These are phyloP conservation scores for Aethionema arabicum DNA, from an alignment of 345 rosid species.

Conservation along the genomic window DNA sequence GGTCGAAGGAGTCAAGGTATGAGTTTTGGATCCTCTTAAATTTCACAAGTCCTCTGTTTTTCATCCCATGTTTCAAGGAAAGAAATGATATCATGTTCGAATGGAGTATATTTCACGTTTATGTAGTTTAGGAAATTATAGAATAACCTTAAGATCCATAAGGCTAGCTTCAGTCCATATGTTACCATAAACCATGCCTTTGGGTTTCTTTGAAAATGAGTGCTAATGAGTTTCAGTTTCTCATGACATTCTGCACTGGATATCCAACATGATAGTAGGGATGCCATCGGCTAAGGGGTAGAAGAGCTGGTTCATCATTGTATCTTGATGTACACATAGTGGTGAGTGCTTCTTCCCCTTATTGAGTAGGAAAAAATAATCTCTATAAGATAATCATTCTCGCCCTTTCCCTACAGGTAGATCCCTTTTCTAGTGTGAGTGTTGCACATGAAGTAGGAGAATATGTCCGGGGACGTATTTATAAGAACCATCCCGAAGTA, in stretches of 20 bases:
- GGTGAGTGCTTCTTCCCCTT: constrained; percentile 46
- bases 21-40: constrained; percentile 26
- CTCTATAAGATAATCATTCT: constrained; percentile 16
- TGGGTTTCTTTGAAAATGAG: constrained; percentile 3
- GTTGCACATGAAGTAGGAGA: constrained; percentile 91
- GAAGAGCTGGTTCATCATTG: constrained; percentile 89
- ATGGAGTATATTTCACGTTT: background rate
- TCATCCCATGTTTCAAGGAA: too few species aligned
- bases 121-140: background rate
- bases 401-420: constrained; percentile 52
- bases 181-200: constrained; percentile 22
- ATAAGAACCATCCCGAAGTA: constrained; percentile 63
- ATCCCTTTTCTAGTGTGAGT: constrained; percentile 86
- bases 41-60: background rate
- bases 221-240: constrained; percentile 10
- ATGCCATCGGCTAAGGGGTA: constrained; percentile 93
- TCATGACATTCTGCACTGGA: constrained; percentile 13
- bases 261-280: constrained; percentile 47
- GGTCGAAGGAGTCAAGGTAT: constrained; percentile 84
- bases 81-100: too few species aligned
- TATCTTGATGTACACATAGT: constrained; percentile 93
- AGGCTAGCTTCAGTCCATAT: constrained; percentile 2
- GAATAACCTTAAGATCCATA: background rate
- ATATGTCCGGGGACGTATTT: constrained; percentile 68
- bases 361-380: background rate